Conservation (phyloP, 2,329 filamentous ascomycete species). For the Rhinocladiella similis region DNA sequence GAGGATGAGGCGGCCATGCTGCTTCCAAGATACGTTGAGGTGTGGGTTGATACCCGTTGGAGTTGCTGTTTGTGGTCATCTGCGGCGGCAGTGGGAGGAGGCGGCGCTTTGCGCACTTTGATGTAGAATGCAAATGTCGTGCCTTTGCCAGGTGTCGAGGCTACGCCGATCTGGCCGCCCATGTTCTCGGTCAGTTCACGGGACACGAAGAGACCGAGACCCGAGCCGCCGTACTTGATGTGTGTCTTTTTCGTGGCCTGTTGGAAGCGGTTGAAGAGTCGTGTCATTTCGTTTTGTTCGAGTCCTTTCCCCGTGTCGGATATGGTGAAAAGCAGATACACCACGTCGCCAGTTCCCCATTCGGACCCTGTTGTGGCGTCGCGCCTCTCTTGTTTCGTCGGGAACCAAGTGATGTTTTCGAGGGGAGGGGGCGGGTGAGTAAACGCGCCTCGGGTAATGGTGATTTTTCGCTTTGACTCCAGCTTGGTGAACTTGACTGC, state of each 20-base stretch:
- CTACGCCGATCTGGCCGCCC: conserved; percentile 74
- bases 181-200: conserved; percentile 75
- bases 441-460: conserved; percentile 12
- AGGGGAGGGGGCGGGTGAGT: neutral
- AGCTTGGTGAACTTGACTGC: conserved; percentile 60
- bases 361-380: conserved; percentile 42
- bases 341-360: conserved; percentile 56
- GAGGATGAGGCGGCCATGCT: neutral
- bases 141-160: conserved; percentile 53
- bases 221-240: conserved; percentile 75
- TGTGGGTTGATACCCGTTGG: neutral
- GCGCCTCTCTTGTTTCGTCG: conserved; percentile 14
- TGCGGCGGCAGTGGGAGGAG: too few relatives aligned
- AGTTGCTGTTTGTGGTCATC: neutral
- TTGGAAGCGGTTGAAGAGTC: conserved; percentile 75
- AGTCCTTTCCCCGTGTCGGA: conserved; percentile 75
- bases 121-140: conserved; percentile 61
- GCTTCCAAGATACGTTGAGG: too few relatives aligned
- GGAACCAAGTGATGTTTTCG: conserved; percentile 19
- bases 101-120: conserved; percentile 36
- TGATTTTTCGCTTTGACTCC: conserved; percentile 13
- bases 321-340: conserved; percentile 71
- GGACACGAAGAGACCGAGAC: conserved; percentile 76
- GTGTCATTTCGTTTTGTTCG: conserved; percentile 67
- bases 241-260: conserved; percentile 75